These are phyloP conservation scores for Puccinia triticina DNA, from an alignment of 1,284 basidiomycete genomes.

Conservation along the genomic window DNA sequence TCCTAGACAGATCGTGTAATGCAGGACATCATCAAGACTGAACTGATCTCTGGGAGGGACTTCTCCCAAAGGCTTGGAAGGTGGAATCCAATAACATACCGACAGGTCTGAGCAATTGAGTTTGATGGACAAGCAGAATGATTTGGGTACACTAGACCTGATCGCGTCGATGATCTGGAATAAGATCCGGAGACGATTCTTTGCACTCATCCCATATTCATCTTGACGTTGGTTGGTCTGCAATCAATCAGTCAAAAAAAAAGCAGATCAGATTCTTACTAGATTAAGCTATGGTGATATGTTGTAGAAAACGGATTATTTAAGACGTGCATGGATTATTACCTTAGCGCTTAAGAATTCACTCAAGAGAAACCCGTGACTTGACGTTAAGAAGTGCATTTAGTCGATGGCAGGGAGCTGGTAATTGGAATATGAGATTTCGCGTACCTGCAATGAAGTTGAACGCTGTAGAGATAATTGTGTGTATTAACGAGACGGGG, in stretches of 20 bases:
- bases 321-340: background rate
- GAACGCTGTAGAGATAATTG: constrained; percentile 1
- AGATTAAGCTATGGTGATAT: background rate
- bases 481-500: background rate
- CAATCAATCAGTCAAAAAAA: background rate
- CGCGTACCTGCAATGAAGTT: constrained; percentile 35
- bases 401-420: too few species aligned
- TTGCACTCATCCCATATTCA: constrained; percentile 16
- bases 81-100: background rate
- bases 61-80: background rate
- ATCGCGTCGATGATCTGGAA: constrained; percentile 43
- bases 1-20: background rate
- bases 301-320: background rate
- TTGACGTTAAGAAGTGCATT: background rate
- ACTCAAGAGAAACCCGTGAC: constrained; percentile 33
- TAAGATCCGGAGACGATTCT: constrained; percentile 10
- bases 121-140: constrained; percentile 32
- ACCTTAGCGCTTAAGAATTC: constrained; percentile 41
- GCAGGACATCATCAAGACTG: background rate
- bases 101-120: constrained; percentile 35
- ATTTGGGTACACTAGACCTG: constrained; percentile 1
- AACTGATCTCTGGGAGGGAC: background rate
- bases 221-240: constrained; percentile 32
- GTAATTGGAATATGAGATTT: background rate
- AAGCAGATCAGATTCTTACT: background rate